Percentiles rank a stretch among this genome's conserved stretches.
Conservation (phyloP, 306 rosid species). For the Cicer chorassanicum region DNA sequence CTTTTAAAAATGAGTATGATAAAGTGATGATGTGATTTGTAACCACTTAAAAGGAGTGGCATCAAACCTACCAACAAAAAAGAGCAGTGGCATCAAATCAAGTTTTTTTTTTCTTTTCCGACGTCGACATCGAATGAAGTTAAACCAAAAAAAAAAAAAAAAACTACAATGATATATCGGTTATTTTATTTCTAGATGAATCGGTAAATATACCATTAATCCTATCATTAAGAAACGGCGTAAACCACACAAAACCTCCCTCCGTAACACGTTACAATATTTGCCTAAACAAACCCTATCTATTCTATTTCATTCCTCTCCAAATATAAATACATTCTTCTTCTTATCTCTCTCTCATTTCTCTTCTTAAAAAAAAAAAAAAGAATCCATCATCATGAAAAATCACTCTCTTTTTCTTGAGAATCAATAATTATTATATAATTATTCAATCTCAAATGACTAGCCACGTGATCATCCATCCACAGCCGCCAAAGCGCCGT, state of each 20-base stretch:
- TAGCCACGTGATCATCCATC: conserved; percentile 16
- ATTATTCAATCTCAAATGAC: conserved; percentile 41
- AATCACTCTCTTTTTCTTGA: neutral
- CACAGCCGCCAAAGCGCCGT: conserved; percentile 24
- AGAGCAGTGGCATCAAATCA: no score
- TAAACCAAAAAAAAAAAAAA: neutral
- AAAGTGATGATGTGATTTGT: no score
- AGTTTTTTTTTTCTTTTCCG: no score
- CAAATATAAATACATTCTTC: neutral
- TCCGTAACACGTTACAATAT: neutral
- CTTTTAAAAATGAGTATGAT: no score
- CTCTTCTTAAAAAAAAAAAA: neutral
- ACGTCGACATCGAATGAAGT: neutral
- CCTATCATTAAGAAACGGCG: conserved; percentile 1
- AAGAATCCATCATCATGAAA: neutral
- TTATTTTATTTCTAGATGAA: neutral
- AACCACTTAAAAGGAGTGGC: no score
- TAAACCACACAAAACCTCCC: neutral
- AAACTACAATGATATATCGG: neutral
- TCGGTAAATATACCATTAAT: neutral
- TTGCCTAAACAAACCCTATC: neutral
- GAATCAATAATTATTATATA: neutral
- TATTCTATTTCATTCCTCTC: neutral
- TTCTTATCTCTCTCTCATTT: neutral
- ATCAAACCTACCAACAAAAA: no score